These are phyloP conservation scores for Colletotrichum lupini DNA, from an alignment of 2,329 filamentous ascomycete genomes.

Conservation along the genomic window DNA sequence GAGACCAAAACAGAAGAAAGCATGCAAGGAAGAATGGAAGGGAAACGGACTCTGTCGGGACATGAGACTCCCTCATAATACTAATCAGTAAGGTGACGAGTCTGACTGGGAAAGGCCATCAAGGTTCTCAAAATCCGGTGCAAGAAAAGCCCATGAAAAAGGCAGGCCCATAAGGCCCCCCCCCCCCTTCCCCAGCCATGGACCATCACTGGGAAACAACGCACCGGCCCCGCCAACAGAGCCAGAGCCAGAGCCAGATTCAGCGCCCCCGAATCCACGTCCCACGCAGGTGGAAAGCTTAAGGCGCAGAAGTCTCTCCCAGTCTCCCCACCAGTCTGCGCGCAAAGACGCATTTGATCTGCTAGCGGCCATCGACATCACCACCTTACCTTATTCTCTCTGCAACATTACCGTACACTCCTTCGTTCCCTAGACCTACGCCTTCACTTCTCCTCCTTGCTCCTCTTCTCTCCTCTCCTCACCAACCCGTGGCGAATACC, in stretches of 20 bases:
- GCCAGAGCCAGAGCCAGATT: slow-evolving; percentile 14
- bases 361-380: slow-evolving; percentile 22
- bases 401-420: slow-evolving; percentile 9
- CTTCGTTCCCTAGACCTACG: background rate
- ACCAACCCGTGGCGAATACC: slow-evolving; percentile 3
- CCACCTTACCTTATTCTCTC: slow-evolving; percentile 1
- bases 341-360: slow-evolving; percentile 18
- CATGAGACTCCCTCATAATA: slow-evolving; percentile 8
- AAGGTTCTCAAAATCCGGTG: slow-evolving; percentile 5
- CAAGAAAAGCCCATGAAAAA: slow-evolving; percentile 2
- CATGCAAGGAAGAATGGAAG: slow-evolving; percentile 14
- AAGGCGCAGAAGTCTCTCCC: slow-evolving; percentile 21
- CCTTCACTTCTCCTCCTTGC: background rate
- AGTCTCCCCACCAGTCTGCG: background rate
- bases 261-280: slow-evolving; percentile 21
- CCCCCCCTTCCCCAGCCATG: background rate
- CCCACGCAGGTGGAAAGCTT: slow-evolving; percentile 26
- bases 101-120: background rate
- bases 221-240: slow-evolving; percentile 22
- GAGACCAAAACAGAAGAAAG: background rate
- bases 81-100: background rate
- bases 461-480: background rate
- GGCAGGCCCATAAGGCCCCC: slow-evolving; percentile 12
- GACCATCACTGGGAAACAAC: slow-evolving; percentile 21
- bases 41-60: slow-evolving; percentile 31